A percentile compares a stretch with the other conserved stretches of the same genome.
Evolutionary conservation across 371 early-diverging fungal species (phyloP).

Genomic region (Lichtheimia hyalospora): DNA sequence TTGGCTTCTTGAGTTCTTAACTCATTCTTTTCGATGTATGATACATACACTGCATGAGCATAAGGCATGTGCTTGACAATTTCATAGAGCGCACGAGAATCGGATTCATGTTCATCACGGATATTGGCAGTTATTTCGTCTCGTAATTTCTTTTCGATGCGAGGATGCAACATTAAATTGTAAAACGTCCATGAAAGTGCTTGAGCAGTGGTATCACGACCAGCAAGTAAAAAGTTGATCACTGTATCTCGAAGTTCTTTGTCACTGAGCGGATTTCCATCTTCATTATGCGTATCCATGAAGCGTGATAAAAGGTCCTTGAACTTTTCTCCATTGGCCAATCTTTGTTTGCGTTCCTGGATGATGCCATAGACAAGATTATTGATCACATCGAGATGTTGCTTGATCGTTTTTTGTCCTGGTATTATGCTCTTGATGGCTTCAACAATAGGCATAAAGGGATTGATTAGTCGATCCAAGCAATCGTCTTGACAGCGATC

Average conservation of each 20-base stretch:
- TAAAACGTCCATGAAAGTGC: slow-evolving; percentile 73
- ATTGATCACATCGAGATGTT: slow-evolving; percentile 43
- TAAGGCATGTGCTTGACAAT: slow-evolving; percentile 51
- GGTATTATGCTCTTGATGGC: slow-evolving; percentile 14
- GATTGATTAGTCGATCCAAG: slow-evolving; percentile 44
- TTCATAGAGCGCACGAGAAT: slow-evolving; percentile 40
- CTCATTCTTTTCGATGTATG: neutral
- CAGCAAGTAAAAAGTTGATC: slow-evolving; percentile 69
- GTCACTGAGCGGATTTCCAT: slow-evolving; percentile 51
- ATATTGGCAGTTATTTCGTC: slow-evolving; percentile 53
- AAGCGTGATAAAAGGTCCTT: slow-evolving; percentile 62
- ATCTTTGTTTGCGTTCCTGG: slow-evolving; percentile 20
- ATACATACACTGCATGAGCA: slow-evolving; percentile 57
- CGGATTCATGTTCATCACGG: slow-evolving; percentile 31
- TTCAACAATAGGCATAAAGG: slow-evolving; percentile 28
- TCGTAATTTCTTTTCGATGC: slow-evolving; percentile 51
- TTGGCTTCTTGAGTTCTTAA: no score
- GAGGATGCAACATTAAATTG: slow-evolving; percentile 45
- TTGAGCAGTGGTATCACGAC: slow-evolving; percentile 73
- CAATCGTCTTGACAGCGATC: slow-evolving; percentile 46
- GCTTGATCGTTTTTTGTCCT: slow-evolving; percentile 23
- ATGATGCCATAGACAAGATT: slow-evolving; percentile 47
- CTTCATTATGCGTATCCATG: slow-evolving; percentile 53
- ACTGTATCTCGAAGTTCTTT: slow-evolving; percentile 57
- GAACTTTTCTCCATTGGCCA: slow-evolving; percentile 21